Percentiles rank a stretch among this genome's conserved stretches.
These are phyloP conservation scores for Mimosa bimucronata DNA, from an alignment of 306 rosid species.

Conservation along the genomic window DNA sequence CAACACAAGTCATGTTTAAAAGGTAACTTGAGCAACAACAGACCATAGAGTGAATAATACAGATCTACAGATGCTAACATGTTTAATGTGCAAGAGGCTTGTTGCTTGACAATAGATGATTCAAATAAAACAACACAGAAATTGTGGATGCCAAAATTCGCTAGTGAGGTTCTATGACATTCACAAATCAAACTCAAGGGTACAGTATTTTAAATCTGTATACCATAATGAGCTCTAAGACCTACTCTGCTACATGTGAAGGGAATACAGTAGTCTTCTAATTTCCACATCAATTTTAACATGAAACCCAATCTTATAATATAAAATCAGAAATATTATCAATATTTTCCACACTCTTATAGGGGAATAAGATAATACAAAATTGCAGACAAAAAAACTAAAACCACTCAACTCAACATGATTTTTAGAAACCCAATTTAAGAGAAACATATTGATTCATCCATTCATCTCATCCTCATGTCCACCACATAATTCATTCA, in stretches of 20 bases:
- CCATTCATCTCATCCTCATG: too few species aligned
- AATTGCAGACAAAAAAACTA: too few species aligned
- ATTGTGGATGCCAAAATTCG: neutral
- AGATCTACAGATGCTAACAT: neutral
- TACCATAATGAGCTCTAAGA: neutral
- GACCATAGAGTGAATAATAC: neutral
- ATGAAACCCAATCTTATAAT: too few species aligned
- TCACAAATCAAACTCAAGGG: neutral
- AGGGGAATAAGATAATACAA: too few species aligned
- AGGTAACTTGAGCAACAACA: neutral
- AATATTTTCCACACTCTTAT: too few species aligned
- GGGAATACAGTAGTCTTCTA: neutral
- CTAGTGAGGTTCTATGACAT: neutral
- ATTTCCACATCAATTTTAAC: neutral
- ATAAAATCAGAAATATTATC: too few species aligned
- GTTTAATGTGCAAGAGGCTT: neutral
- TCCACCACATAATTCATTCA: slow-evolving; percentile 63
- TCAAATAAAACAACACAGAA: neutral
- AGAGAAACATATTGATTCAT: too few species aligned
- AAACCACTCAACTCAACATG: too few species aligned
- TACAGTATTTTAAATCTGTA: neutral
- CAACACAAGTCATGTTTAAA: neutral
- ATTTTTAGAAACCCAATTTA: too few species aligned
- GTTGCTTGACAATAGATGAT: neutral
- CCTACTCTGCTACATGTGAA: neutral